Conservation (phyloP, 1,284 basidiomycete species). For the Meira miltonrushii region DNA sequence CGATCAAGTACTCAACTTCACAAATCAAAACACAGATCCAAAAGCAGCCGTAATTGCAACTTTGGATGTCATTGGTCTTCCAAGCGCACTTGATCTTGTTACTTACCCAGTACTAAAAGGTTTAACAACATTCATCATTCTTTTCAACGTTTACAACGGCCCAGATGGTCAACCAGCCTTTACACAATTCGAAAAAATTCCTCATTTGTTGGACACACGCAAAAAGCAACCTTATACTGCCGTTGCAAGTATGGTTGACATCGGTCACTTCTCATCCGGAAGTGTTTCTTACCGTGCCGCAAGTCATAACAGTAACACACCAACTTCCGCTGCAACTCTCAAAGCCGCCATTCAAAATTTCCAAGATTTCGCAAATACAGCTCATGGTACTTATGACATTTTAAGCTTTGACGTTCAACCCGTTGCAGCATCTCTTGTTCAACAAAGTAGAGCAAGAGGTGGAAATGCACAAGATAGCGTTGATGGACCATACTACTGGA, state of each 20-base stretch:
- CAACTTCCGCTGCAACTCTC: background rate
- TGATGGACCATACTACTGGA: slow-evolving; percentile 16
- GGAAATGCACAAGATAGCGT: slow-evolving; percentile 21
- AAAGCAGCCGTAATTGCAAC: slow-evolving; percentile 17
- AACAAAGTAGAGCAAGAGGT: slow-evolving; percentile 5
- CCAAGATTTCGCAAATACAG: background rate
- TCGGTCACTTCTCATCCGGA: background rate
- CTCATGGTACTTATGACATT: slow-evolving; percentile 6
- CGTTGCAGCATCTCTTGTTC: slow-evolving; percentile 6
- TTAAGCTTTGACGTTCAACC: slow-evolving; percentile 16
- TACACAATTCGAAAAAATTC: slow-evolving; percentile 12
- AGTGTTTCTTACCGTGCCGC: slow-evolving; percentile 14
- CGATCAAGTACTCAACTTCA: slow-evolving; percentile 4
- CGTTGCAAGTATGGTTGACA: background rate
- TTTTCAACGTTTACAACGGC: slow-evolving; percentile 22
- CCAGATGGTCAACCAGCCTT: slow-evolving; percentile 6
- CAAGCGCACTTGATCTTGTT: background rate
- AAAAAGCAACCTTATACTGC: background rate
- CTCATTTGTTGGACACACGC: slow-evolving; percentile 20
- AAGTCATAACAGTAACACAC: slow-evolving; percentile 20
- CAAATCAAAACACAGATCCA: slow-evolving; percentile 10
- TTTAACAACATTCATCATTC: slow-evolving; percentile 12
- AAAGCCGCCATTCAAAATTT: background rate
- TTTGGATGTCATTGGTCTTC: background rate
- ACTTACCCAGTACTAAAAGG: background rate